These are phyloP conservation scores for Pichia sp. DNA, from an alignment of 1,139 yeast species.

Conservation along the genomic window DNA sequence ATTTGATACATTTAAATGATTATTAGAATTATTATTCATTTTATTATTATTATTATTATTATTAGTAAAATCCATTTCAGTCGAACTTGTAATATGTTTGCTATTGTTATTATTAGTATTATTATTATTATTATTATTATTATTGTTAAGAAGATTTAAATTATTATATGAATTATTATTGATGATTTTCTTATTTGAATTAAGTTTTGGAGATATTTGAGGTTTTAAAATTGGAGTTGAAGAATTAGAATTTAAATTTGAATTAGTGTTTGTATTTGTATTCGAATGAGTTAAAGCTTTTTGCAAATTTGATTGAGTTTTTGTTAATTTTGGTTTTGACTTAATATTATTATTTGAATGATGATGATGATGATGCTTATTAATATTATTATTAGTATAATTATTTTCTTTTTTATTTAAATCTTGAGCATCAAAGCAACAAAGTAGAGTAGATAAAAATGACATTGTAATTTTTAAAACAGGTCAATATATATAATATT, in stretches of 20 bases:
- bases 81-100: too few species aligned
- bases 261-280: constrained; percentile 7
- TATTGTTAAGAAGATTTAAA: not conserved
- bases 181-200: too few species aligned
- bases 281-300: constrained; percentile 23
- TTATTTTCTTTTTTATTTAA: constrained; percentile 24
- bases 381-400: constrained; percentile 8
- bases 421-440: constrained; percentile 29
- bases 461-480: too few species aligned
- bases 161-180: too few species aligned
- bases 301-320: constrained; percentile 30
- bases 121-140: not conserved
- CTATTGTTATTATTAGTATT: not conserved
- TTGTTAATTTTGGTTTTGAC: constrained; percentile 23
- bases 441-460: constrained; percentile 28
- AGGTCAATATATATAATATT: too few species aligned
- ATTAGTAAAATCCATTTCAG: not conserved
- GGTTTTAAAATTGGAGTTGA: not conserved
- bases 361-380: too few species aligned
- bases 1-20: not conserved
- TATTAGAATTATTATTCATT: not conserved
- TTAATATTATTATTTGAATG: not conserved
- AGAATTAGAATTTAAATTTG: not conserved
- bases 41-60: not conserved
- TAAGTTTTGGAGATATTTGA: too few species aligned